Percentiles rank a stretch among this genome's conserved stretches.
These are phyloP conservation scores for Orbilia javanica DNA, from an alignment of 2,329 filamentous ascomycete species.

Conservation along the genomic window DNA sequence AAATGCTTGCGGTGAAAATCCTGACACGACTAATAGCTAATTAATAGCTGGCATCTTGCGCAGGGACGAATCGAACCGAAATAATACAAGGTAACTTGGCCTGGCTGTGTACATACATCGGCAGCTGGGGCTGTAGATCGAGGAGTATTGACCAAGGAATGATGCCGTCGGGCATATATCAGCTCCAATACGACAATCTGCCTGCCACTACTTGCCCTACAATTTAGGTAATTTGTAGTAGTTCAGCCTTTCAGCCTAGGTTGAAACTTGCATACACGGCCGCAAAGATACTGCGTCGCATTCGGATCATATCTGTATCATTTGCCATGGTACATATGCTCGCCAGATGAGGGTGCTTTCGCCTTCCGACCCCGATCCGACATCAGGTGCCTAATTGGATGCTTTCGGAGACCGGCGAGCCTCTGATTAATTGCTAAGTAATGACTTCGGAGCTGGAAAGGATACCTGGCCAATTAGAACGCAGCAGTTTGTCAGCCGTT, in stretches of 20 bases:
- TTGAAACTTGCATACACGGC: neutral
- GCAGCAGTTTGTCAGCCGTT: slow-evolving; percentile 24
- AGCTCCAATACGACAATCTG: no score
- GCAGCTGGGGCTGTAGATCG: no score
- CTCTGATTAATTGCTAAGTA: neutral
- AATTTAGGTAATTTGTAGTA: no score
- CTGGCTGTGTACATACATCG: no score
- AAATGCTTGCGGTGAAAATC: neutral
- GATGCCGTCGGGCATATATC: no score
- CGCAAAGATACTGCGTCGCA: neutral
- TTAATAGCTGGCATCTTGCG: no score
- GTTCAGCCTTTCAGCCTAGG: neutral
- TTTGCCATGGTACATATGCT: neutral
- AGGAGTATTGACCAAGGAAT: no score
- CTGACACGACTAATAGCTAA: neutral
- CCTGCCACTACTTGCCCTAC: no score
- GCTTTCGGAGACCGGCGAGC: neutral
- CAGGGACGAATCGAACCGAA: no score
- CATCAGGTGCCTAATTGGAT: neutral
- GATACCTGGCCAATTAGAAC: neutral
- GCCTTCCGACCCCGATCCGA: neutral
- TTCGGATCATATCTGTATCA: neutral
- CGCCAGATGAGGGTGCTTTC: neutral
- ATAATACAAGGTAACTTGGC: no score
- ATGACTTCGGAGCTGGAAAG: neutral